Percentiles rank a stretch among this genome's conserved stretches.
phyloP scores from a whole-genome alignment of 495 filamentous ascomycete genomes.

The Aspergillus kassunensis region DNA sequence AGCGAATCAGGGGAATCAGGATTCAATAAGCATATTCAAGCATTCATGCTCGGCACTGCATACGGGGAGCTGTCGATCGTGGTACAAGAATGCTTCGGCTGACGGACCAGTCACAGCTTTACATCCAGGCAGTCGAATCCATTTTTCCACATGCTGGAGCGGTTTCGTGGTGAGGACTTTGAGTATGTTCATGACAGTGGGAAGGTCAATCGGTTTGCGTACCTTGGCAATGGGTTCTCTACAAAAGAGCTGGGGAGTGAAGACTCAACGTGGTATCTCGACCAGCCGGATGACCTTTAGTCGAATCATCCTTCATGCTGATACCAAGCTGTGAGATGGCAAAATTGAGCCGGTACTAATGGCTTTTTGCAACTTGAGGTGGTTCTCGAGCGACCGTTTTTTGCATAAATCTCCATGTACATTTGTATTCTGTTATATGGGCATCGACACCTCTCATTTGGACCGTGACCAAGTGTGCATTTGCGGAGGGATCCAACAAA shows the following conservation, averaged over 20 bases:
- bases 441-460: too few species aligned
- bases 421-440: too few species aligned
- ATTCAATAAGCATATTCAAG: slow-evolving; percentile 30
- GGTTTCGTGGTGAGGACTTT: slow-evolving; percentile 48
- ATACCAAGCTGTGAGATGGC: too few species aligned
- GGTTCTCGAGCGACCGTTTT: too few species aligned
- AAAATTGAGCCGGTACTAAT: slow-evolving; percentile 15
- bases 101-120: slow-evolving; percentile 14
- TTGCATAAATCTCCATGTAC: too few species aligned
- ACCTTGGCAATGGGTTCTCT: slow-evolving; percentile 25
- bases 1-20: too few species aligned
- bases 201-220: slow-evolving; percentile 25
- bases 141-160: slow-evolving; percentile 49
- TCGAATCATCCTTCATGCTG: too few species aligned
- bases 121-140: slow-evolving; percentile 19
- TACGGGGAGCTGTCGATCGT: slow-evolving; percentile 40
- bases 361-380: too few species aligned
- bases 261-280: slow-evolving; percentile 20
- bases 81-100: slow-evolving; percentile 28
- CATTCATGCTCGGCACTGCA: slow-evolving; percentile 34
- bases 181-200: slow-evolving; percentile 16
- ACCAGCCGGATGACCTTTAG: not conserved
- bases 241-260: slow-evolving; percentile 16
- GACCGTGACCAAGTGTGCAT: too few species aligned
- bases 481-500: too few species aligned